Conservation (phyloP, 208 protist genomes). For the Acanthamoeba castellanii region DNA sequence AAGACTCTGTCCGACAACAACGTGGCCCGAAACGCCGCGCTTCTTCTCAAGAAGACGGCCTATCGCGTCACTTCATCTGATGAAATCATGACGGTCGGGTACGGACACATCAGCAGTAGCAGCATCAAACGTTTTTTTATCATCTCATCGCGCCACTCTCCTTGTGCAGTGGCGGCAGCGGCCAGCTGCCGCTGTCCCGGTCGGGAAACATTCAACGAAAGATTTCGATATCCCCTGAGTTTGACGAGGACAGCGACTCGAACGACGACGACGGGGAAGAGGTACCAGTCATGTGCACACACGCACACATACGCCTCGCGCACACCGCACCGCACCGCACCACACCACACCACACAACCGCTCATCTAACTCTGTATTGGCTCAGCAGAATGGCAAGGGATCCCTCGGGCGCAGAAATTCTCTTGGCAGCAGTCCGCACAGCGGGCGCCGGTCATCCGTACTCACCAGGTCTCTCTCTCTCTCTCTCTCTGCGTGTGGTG, state of each 20-base stretch:
- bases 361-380: background rate
- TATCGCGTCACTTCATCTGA: background rate
- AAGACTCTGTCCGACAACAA: background rate
- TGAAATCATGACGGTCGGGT: background rate
- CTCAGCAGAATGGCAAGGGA: background rate
- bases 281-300: background rate
- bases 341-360: background rate
- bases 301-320: no score
- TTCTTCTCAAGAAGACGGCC: constrained; percentile 23
- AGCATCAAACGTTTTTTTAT: no score
- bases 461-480: background rate
- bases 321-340: background rate
- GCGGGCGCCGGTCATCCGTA: background rate
- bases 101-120: background rate
- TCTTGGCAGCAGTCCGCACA: background rate
- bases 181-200: no score
- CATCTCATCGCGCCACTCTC: background rate
- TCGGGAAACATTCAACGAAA: background rate
- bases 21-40: background rate
- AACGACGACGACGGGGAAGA: background rate
- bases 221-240: background rate
- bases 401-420: background rate
- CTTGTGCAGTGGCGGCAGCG: no score
- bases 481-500: no score
- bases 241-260: background rate